Conservation (phyloP, 305 asterid genomes). For the Petunia hybrid region DNA sequence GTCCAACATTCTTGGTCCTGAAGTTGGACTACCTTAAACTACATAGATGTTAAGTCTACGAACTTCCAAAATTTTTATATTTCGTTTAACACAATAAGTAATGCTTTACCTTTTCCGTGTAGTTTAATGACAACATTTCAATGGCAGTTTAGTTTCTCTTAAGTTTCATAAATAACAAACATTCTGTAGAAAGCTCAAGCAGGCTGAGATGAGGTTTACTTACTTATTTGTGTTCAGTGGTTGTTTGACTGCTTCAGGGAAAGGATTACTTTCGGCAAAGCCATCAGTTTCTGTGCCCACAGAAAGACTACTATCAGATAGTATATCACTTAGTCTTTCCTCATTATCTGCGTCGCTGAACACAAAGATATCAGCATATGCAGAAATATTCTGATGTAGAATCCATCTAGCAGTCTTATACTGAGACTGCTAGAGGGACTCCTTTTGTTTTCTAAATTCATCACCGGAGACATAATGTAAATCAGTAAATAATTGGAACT, state of each 20-base stretch:
- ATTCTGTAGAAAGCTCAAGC: conserved; percentile 17
- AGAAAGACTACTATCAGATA: conserved; percentile 46
- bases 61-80: no score
- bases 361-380: conserved; percentile 35
- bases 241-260: conserved; percentile 41
- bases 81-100: no score
- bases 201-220: conserved; percentile 34
- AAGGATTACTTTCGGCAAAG: conserved; percentile 38
- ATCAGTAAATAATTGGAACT: no score
- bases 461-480: not conserved
- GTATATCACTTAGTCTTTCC: conserved; percentile 34
- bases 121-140: conserved; percentile 9
- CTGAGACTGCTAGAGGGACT: not conserved
- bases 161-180: not conserved
- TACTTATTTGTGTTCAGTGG: conserved; percentile 44
- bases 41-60: no score
- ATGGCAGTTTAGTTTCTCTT: conserved; percentile 24
- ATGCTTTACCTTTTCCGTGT: conserved; percentile 24
- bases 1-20: not conserved
- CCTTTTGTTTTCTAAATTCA: not conserved
- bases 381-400: conserved; percentile 26
- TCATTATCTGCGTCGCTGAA: conserved; percentile 37
- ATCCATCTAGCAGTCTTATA: not conserved
- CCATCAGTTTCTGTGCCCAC: conserved; percentile 59
- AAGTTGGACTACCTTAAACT: conserved; percentile 23